A percentile compares a stretch with the other conserved stretches of the same genome.
phyloP scores from a whole-genome alignment of 345 rosid genomes.

The Citrus australasica region DNA sequence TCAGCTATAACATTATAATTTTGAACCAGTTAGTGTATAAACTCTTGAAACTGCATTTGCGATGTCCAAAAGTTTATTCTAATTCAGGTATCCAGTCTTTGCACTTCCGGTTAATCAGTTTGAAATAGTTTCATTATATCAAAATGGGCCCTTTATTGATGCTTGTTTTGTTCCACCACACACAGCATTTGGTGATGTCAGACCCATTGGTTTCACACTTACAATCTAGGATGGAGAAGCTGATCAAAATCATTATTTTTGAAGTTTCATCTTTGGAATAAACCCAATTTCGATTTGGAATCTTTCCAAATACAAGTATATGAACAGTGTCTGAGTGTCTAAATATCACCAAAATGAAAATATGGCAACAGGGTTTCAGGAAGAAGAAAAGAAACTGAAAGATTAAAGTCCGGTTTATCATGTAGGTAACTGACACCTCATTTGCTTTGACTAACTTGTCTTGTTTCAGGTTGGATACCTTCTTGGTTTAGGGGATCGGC shows the following conservation, averaged over 20 bases:
- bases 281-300: not conserved
- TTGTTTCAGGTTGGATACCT: slow-evolving; percentile 89
- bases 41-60: not conserved
- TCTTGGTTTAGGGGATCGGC: slow-evolving; percentile 99
- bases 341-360: not conserved
- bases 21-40: not conserved
- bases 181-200: not conserved
- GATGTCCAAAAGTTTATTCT: not conserved
- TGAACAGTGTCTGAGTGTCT: not conserved
- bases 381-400: not conserved
- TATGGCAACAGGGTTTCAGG: not conserved
- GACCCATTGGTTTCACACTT: not conserved
- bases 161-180: not conserved
- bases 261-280: not conserved
- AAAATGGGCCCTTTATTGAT: not conserved
- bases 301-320: not conserved
- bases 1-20: not conserved
- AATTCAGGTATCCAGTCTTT: not conserved
- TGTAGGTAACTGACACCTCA: not conserved
- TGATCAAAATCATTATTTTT: not conserved
- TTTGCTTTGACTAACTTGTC: not conserved
- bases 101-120: not conserved
- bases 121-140: not conserved
- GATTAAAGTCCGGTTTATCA: not conserved
- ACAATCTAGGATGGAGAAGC: not conserved